phyloP scores from a whole-genome alignment of 2,329 filamentous ascomycete genomes.

The Colletotrichum nymphaeae region DNA sequence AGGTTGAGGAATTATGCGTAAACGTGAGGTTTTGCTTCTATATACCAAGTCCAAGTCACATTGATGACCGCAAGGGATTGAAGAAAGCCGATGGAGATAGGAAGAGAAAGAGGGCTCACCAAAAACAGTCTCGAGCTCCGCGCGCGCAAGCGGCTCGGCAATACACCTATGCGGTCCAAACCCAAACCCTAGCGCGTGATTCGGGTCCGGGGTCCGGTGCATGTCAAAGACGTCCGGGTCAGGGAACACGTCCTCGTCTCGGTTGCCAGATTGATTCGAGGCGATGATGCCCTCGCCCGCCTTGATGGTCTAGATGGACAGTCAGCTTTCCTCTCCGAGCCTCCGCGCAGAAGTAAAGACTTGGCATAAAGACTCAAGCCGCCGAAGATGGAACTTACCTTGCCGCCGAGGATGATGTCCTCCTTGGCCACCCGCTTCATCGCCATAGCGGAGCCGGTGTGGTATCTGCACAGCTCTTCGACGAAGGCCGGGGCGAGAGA shows the following conservation, averaged over 20 bases:
- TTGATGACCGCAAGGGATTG: too few species aligned
- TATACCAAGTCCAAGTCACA: neutral
- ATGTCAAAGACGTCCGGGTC: slow-evolving; percentile 57
- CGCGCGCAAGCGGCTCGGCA: slow-evolving; percentile 55
- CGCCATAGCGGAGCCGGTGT: slow-evolving; percentile 59
- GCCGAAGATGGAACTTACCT: slow-evolving; percentile 39
- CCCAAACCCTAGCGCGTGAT: slow-evolving; percentile 56
- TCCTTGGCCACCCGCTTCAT: slow-evolving; percentile 60
- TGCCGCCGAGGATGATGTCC: slow-evolving; percentile 56
- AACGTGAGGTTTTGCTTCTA: neutral
- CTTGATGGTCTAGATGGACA: slow-evolving; percentile 46
- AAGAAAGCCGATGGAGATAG: too few species aligned
- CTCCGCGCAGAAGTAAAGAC: too few species aligned
- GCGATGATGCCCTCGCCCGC: slow-evolving; percentile 59
- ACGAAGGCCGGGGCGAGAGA: slow-evolving; percentile 53
- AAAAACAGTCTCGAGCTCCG: slow-evolving; percentile 57
- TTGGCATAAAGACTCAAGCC: too few species aligned
- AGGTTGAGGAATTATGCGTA: neutral
- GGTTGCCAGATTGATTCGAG: slow-evolving; percentile 58
- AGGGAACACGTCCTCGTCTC: slow-evolving; percentile 56
- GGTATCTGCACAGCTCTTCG: slow-evolving; percentile 60
- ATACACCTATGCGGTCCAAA: slow-evolving; percentile 59
- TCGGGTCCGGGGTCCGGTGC: slow-evolving; percentile 46
- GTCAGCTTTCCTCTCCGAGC: neutral
- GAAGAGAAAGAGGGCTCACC: slow-evolving; percentile 42